phyloP scores from a whole-genome alignment of 805 yeast genomes.

The Candida sanyiensis region DNA sequence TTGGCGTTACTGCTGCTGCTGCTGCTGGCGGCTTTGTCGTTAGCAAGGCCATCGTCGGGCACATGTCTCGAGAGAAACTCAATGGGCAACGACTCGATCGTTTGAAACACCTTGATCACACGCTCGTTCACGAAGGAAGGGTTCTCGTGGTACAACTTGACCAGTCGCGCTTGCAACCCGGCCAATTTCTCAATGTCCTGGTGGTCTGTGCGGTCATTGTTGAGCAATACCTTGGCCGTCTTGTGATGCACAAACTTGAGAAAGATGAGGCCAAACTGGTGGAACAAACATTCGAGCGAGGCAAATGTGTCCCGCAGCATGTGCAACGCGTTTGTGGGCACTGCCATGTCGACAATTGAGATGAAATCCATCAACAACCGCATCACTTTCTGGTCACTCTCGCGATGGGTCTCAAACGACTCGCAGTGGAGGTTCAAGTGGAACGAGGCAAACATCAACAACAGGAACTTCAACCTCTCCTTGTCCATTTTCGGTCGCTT shows the following conservation, averaged over 20 bases:
- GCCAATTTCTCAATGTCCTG: constrained; percentile 6
- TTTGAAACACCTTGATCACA: constrained; percentile 9
- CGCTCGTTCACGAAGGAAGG: constrained; percentile 6
- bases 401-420: constrained; percentile 11
- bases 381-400: constrained; percentile 16
- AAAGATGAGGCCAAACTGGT: constrained; percentile 20
- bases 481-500: not conserved
- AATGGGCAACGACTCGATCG: constrained; percentile 6
- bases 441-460: constrained; percentile 10
- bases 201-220: constrained; percentile 1
- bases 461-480: constrained; percentile 6
- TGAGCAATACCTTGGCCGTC: constrained; percentile 8
- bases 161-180: constrained; percentile 4
- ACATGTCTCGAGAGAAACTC: constrained; percentile 2
- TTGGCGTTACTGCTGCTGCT: not conserved
- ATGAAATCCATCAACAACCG: constrained; percentile 1
- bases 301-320: constrained; percentile 14
- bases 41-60: no score
- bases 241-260: constrained; percentile 21
- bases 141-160: constrained; percentile 5
- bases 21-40: no score
- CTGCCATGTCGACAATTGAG: constrained; percentile 6
- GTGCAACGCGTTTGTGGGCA: constrained; percentile 2
- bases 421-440: constrained; percentile 19
- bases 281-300: constrained; percentile 17